Percentiles rank a stretch among this genome's conserved stretches.
Evolutionary conservation across 2,329 filamentous ascomycete species (phyloP).

Genomic region (Paracoccidioides brasiliensis): DNA sequence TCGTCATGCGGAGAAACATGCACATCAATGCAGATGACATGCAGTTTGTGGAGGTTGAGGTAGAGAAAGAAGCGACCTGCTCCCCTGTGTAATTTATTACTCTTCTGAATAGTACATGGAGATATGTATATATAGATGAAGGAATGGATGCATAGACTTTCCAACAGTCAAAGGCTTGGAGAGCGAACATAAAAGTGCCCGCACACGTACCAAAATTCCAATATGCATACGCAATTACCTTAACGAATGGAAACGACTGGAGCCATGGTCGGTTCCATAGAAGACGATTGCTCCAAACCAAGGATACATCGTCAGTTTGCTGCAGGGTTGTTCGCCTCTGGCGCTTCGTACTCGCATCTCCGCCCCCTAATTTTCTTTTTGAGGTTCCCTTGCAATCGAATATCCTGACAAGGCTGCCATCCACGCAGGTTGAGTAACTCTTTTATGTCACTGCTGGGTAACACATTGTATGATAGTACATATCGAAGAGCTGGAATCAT

Average conservation of each 20-base stretch:
- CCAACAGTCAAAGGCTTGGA: neutral
- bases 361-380: neutral
- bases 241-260: neutral
- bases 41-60: neutral
- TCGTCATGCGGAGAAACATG: neutral
- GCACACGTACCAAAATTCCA: neutral
- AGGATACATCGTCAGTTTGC: neutral
- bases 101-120: neutral
- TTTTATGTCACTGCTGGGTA: neutral
- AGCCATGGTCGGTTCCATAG: neutral
- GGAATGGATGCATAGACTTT: neutral
- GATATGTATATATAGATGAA: neutral
- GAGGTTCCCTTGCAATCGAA: neutral
- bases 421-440: neutral
- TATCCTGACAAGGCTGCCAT: neutral
- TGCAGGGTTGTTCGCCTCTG: neutral
- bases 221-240: neutral
- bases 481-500: neutral
- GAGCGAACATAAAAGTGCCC: neutral
- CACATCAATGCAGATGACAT: neutral
- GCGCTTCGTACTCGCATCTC: neutral
- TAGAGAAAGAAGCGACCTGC: too few relatives aligned
- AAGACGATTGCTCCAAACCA: neutral
- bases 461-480: neutral
- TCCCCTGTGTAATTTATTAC: neutral